Percentiles rank a stretch among this genome's conserved stretches.
Conservation (phyloP, 768 basidiomycete genomes). For the Psilocybe cyanescens region DNA sequence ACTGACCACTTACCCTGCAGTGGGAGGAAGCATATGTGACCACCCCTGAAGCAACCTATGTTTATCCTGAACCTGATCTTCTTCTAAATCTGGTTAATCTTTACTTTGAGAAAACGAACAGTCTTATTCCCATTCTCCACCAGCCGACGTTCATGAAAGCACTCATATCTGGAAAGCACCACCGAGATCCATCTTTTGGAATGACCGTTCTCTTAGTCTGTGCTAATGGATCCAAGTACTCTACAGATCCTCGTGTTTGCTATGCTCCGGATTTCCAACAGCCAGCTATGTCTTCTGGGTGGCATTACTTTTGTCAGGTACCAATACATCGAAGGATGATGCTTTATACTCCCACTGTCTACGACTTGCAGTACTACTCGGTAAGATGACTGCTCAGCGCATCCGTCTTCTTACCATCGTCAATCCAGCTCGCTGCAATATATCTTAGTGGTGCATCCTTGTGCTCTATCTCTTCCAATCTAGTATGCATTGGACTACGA, state of each 20-base stretch:
- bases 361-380: conserved; percentile 74
- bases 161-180: conserved; percentile 51
- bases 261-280: conserved; percentile 34
- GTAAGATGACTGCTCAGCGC: conserved; percentile 34
- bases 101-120: conserved; percentile 65
- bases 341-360: conserved; percentile 65
- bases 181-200: conserved; percentile 54
- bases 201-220: conserved; percentile 70
- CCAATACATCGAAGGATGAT: conserved; percentile 65
- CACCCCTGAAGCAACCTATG: conserved; percentile 30
- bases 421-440: conserved; percentile 48
- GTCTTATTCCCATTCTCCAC: conserved; percentile 70
- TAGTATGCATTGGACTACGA: conserved; percentile 73
- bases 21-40: conserved; percentile 36
- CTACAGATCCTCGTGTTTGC: conserved; percentile 59
- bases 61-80: conserved; percentile 57
- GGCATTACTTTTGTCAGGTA: conserved; percentile 71
- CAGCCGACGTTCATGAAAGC: conserved; percentile 67
- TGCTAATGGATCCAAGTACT: conserved; percentile 64
- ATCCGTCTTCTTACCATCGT: not conserved
- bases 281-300: conserved; percentile 53
- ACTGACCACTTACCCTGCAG: conserved; percentile 19
- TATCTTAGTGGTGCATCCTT: conserved; percentile 60
- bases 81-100: conserved; percentile 54
- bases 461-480: conserved; percentile 68